phyloP scores from a whole-genome alignment of 305 asterid genomes.

The Fraxinus baroniana region DNA sequence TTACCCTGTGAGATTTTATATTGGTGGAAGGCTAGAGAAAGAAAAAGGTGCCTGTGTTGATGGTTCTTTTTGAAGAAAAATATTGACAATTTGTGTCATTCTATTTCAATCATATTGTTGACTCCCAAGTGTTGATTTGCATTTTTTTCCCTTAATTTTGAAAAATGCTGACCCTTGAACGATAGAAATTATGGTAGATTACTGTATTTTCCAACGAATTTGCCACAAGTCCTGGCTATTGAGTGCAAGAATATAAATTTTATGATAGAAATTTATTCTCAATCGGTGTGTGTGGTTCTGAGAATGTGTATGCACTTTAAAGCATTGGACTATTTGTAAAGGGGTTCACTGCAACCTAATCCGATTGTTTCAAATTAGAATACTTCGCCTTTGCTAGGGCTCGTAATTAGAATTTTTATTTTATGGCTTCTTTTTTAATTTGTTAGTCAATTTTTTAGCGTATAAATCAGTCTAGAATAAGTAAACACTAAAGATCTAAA shows the following conservation, averaged over 20 bases:
- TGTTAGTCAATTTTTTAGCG: background rate
- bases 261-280: background rate
- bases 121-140: background rate
- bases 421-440: background rate
- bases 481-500: background rate
- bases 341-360: background rate
- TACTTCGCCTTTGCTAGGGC: no score
- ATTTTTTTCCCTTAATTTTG: background rate
- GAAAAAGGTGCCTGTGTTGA: background rate
- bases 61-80: background rate
- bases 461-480: background rate
- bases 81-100: background rate
- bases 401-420: no score
- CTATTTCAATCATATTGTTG: background rate
- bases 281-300: background rate
- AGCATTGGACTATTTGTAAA: background rate
- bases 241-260: background rate
- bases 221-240: background rate
- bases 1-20: background rate
- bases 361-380: no score
- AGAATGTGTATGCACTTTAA: background rate
- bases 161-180: background rate
- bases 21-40: background rate
- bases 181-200: background rate
- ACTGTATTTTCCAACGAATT: background rate